Percentiles rank a stretch among this genome's conserved stretches.
Conservation (phyloP, 306 rosid species). For the Casuarina equisetifolia region DNA sequence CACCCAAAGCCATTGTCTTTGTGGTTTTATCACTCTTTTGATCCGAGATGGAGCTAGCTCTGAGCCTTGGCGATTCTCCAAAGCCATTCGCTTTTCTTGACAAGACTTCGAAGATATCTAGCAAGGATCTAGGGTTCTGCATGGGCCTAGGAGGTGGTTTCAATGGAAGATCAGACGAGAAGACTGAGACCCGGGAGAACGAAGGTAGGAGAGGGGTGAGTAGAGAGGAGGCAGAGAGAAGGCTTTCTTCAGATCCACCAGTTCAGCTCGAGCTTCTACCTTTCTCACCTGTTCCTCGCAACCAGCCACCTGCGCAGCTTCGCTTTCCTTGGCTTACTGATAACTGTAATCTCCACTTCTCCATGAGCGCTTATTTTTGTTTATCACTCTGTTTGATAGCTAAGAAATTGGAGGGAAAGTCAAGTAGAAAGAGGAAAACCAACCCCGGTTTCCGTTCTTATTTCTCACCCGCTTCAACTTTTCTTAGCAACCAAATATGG, state of each 20-base stretch:
- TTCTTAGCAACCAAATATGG: background rate
- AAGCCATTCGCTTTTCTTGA: slow-evolving; percentile 52
- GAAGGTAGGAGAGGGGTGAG: slow-evolving; percentile 15
- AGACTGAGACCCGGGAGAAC: slow-evolving; percentile 11
- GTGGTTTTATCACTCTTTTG: background rate
- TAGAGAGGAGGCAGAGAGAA: background rate
- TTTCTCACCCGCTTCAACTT: background rate
- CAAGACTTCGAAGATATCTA: slow-evolving; percentile 31
- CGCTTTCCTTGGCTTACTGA: slow-evolving; percentile 70
- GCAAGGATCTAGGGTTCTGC: slow-evolving; percentile 50
- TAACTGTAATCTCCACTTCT: slow-evolving; percentile 41
- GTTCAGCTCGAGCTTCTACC: slow-evolving; percentile 86
- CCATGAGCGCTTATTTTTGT: background rate
- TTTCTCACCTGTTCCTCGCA: slow-evolving; percentile 59
- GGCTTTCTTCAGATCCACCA: slow-evolving; percentile 64
- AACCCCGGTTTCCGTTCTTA: background rate
- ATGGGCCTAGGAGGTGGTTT: slow-evolving; percentile 52
- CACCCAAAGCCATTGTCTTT: slow-evolving; percentile 3
- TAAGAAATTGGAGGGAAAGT: background rate
- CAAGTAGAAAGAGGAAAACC: background rate
- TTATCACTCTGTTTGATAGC: background rate
- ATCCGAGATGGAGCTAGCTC: slow-evolving; percentile 67
- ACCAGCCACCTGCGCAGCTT: slow-evolving; percentile 42
- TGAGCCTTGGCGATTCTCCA: slow-evolving; percentile 74
- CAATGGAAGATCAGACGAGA: slow-evolving; percentile 25